Evolutionary conservation across 805 yeast genomes (phyloP).

Genomic region (Brettanomyces bruxellensis): DNA sequence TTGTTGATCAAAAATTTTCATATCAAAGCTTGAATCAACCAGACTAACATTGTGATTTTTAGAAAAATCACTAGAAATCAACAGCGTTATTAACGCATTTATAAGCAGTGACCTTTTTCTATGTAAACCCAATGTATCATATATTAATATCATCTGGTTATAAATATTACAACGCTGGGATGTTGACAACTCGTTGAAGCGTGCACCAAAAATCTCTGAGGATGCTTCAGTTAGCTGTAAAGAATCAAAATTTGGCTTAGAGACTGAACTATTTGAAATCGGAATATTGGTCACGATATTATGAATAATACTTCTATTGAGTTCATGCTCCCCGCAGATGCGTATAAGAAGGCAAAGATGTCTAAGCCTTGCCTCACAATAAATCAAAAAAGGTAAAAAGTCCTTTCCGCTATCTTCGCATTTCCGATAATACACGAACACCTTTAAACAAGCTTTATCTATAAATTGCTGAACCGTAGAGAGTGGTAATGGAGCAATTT

Average conservation of each 20-base stretch:
- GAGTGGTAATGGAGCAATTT: constrained; percentile 13
- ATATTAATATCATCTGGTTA: constrained; percentile 56
- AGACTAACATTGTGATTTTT: background rate
- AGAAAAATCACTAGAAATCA: background rate
- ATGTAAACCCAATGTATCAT: constrained; percentile 46
- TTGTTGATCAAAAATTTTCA: constrained; percentile 34
- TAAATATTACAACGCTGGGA: constrained; percentile 54
- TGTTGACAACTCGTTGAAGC: constrained; percentile 35
- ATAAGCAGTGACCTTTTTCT: constrained; percentile 67
- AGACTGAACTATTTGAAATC: background rate
- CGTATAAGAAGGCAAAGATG: constrained; percentile 50
- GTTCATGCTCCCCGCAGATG: constrained; percentile 39
- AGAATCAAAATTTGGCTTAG: constrained; percentile 10
- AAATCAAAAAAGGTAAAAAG: constrained; percentile 73
- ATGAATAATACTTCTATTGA: constrained; percentile 33
- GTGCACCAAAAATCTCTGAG: constrained; percentile 36
- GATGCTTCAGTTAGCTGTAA: constrained; percentile 41
- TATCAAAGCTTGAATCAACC: constrained; percentile 6
- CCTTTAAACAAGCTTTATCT: constrained; percentile 28
- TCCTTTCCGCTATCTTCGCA: constrained; percentile 59
- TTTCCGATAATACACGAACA: constrained; percentile 34
- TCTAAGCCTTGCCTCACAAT: constrained; percentile 62
- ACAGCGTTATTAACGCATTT: constrained; percentile 49
- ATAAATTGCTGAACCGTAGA: constrained; percentile 27
- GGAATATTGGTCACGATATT: constrained; percentile 34